phyloP scores from a whole-genome alignment of 257 asterid genomes.

The Sherardia arvensis region DNA sequence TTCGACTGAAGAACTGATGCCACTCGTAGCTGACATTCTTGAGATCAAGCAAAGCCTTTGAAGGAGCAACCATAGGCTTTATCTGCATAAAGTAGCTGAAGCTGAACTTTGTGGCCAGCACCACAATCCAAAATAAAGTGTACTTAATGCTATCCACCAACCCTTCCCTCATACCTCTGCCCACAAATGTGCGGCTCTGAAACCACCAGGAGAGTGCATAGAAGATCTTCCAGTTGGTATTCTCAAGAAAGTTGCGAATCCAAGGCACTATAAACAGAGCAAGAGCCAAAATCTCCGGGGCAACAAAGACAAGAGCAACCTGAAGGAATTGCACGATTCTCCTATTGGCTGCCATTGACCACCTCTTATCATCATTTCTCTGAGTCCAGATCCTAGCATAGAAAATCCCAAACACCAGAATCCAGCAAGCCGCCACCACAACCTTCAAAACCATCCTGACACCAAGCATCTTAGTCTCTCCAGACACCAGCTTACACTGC shows the following conservation, averaged over 20 bases:
- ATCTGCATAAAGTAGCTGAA: slow-evolving; percentile 97
- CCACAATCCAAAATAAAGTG: slow-evolving; percentile 71
- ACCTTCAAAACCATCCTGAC: slow-evolving; percentile 79
- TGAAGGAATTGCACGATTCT: slow-evolving; percentile 59
- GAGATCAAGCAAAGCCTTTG: slow-evolving; percentile 49
- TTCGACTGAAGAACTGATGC: slow-evolving; percentile 63
- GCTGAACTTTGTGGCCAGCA: slow-evolving; percentile 70
- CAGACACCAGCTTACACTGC: slow-evolving; percentile 76
- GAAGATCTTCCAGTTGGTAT: slow-evolving; percentile 80
- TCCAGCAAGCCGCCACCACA: slow-evolving; percentile 82
- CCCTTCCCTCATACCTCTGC: slow-evolving; percentile 97
- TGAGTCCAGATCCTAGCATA: slow-evolving; percentile 68
- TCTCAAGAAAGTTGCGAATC: slow-evolving; percentile 86
- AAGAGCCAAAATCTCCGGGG: slow-evolving; percentile 74
- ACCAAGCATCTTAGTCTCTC: slow-evolving; percentile 77
- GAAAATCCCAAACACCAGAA: slow-evolving; percentile 72
- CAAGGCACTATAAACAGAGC: slow-evolving; percentile 77
- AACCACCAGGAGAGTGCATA: slow-evolving; percentile 94
- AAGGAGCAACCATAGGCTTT: slow-evolving; percentile 82
- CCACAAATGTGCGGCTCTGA: slow-evolving; percentile 85
- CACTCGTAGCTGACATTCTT: slow-evolving; percentile 54
- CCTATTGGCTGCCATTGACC: slow-evolving; percentile 41
- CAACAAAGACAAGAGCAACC: slow-evolving; percentile 60
- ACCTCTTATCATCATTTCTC: slow-evolving; percentile 38
- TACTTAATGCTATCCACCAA: slow-evolving; percentile 80